Base-by-base conservation (phyloP, 2,329 filamentous ascomycete genomes). In the Aspergillus uvarum region DNA sequence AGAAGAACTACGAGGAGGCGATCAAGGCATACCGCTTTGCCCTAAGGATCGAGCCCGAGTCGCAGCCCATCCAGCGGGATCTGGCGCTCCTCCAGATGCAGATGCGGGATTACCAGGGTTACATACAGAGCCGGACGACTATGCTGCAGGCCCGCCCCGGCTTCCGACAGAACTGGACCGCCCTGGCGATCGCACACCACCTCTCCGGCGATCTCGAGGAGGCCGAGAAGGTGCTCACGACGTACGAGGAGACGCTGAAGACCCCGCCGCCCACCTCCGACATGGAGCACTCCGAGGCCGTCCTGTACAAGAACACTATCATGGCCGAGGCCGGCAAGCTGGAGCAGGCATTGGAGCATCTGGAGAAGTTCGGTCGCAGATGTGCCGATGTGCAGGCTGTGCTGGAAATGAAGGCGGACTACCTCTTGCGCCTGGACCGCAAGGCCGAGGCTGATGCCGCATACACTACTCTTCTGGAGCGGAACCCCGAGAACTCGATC, bases 11-110 rank as follows among this genome's bases (percentile, higher is more conserved):
- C 70, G 95, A 98, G 76, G 95, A 98, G 80, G 94, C 96, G 10
- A 97, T 97, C 81, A 98, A 98, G 83, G 96, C 95, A 60, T 99
- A 99, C 83, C 96, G 96, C 76, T 96, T 96, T 77, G 95, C 95
- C 16, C 81, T 99, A 68, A 88, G 87, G 74, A 85, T 98, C 61
- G 95, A 99, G 72, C 94, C 96, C n/a, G 92, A 96, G 22, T 96
- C 92, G 14, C 84, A 87, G 63, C 94, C 96, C 76, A 99, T 99
- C 70, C 91, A 96, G 76, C 87, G 95, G 66, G 96, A 99, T 73
- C 83, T 99, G 62, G 94, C 95, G 54, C 86, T 96, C 63, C 85
- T 99, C 61, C 95, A 99, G 80, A 85, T 96, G 67, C 95, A 99
- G 80, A 97, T 96, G 86, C 88, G 95, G 69, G 95, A 99, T 79